Evolutionary conservation across 305 asterid species (phyloP), one percentile per base, ranked within the genome.

Genomic region (Salvia sclarea): DNA sequence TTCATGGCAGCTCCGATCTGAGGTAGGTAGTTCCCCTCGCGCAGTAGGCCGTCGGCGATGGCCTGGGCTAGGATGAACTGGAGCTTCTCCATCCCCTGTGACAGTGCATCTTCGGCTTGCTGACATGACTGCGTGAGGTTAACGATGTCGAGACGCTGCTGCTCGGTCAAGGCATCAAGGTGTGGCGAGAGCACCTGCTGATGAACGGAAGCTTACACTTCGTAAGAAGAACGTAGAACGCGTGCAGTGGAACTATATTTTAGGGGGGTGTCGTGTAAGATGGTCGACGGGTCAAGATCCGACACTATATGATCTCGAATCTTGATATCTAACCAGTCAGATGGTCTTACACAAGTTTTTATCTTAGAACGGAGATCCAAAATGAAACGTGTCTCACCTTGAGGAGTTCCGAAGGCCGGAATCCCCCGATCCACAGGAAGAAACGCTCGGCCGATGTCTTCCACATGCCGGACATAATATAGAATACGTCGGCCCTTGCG

Each of bases 71-170:
- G 72, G 69, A 78, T 69, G 30, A 81, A 80, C 55, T 85, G 90
- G 50, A 88, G 88, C 76, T 82, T 92, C 2, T 88, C 96, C 94
- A 86, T 80, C 67, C 97, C 98, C 71, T 85, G 95, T 16, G 98
- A 80, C 66, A 92, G 73, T 11, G 98, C 97, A 72, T 92, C 97
- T 66, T 92, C 98, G n/a, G 92, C 94, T 84, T 92, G 98, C 75
- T 86, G 95, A 69, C 97, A 90, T 12, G 94, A 79, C 68, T 82
- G 95, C 49, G 66, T 75, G 40, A 92, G 97, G 37, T 70, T 81
- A 33, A 53, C 13, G 57, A 89, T 77, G 0, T 80, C 86, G 61
- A 58, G 18, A 16, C 62, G 31, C 67, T 89, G 96, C 20, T 84
- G 81, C 3, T 86, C 92, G 4, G 86, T 35, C 69, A 89, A 65